A percentile compares a stretch with the other conserved stretches of the same genome.
These are phyloP conservation scores for Prunus mongolica DNA, from an alignment of 306 rosid genomes.

Conservation along the genomic window DNA sequence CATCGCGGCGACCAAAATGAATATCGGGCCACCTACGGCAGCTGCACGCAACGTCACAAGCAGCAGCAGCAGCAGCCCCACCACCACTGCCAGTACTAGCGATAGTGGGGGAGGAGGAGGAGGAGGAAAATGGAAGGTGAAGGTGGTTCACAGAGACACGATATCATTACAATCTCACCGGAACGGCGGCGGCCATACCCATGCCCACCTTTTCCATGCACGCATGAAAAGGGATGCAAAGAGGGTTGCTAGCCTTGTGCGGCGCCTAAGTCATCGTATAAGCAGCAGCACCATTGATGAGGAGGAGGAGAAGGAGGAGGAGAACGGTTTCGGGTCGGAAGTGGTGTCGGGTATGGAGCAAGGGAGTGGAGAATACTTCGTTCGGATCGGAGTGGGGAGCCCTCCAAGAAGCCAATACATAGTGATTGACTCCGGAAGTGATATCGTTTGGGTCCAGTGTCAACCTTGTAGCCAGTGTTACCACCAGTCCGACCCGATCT, in stretches of 20 bases:
- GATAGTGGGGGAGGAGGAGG: background rate
- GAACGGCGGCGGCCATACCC: background rate
- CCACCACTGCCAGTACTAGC: background rate
- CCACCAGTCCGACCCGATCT: conserved; percentile 79
- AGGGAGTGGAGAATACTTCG: conserved; percentile 87
- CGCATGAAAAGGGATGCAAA: conserved; percentile 57
- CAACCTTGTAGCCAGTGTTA: conserved; percentile 75
- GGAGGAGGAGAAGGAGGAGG: background rate
- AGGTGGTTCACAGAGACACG: conserved; percentile 70
- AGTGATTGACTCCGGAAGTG: conserved; percentile 87
- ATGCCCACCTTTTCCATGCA: conserved; percentile 33
- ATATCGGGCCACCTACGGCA: background rate
- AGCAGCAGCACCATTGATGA: background rate
- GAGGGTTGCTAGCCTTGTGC: conserved; percentile 51
- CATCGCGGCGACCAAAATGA: conserved; percentile 9
- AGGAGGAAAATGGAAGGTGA: conserved; percentile 38
- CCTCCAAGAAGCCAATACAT: conserved; percentile 70
- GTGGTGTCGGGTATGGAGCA: conserved; percentile 76
- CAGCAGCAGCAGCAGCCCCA: background rate
- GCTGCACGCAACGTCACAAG: background rate
- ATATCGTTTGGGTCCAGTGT: conserved; percentile 88
- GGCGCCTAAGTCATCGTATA: conserved; percentile 20
- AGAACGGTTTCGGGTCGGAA: conserved; percentile 56
- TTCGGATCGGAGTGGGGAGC: conserved; percentile 76
- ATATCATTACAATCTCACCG: conserved; percentile 7